phyloP scores from a whole-genome alignment of 2,329 filamentous ascomycete genomes.

The Cadophora sp. region DNA sequence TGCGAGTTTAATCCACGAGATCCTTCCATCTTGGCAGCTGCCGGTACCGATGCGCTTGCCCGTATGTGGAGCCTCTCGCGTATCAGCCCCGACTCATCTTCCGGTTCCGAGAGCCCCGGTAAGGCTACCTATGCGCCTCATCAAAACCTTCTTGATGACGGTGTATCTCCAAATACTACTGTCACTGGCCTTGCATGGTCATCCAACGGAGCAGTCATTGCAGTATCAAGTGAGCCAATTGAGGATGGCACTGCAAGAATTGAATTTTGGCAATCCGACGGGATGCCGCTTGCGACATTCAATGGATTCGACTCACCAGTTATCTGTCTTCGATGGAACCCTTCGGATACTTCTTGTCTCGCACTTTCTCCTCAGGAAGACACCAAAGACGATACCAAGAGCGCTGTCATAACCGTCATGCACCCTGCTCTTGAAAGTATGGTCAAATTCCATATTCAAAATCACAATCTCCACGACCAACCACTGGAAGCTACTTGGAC shows the following conservation, averaged over 20 bases:
- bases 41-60: conserved; percentile 73
- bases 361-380: conserved; percentile 62
- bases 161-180: conserved; percentile 57
- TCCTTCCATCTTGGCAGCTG: conserved; percentile 69
- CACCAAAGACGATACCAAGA: conserved; percentile 57
- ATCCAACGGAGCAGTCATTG: conserved; percentile 60
- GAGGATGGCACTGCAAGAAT: conserved; percentile 57
- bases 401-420: conserved; percentile 63
- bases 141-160: conserved; percentile 59
- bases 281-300: conserved; percentile 58
- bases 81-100: conserved; percentile 52
- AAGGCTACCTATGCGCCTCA: conserved; percentile 42
- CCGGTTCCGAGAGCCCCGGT: conserved; percentile 48
- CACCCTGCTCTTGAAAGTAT: conserved; percentile 26
- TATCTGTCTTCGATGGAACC: conserved; percentile 67
- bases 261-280: conserved; percentile 62
- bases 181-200: conserved; percentile 68
- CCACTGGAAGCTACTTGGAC: conserved; percentile 67
- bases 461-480: conserved; percentile 58
- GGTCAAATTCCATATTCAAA: conserved; percentile 54
- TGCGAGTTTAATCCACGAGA: conserved; percentile 73
- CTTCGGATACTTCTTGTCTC: conserved; percentile 59
- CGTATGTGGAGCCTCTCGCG: conserved; percentile 70
- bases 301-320: conserved; percentile 66
- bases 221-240: conserved; percentile 60